Evolutionary conservation across 139 green algal species (phyloP).

Genomic region (Coelastrella sp.): DNA sequence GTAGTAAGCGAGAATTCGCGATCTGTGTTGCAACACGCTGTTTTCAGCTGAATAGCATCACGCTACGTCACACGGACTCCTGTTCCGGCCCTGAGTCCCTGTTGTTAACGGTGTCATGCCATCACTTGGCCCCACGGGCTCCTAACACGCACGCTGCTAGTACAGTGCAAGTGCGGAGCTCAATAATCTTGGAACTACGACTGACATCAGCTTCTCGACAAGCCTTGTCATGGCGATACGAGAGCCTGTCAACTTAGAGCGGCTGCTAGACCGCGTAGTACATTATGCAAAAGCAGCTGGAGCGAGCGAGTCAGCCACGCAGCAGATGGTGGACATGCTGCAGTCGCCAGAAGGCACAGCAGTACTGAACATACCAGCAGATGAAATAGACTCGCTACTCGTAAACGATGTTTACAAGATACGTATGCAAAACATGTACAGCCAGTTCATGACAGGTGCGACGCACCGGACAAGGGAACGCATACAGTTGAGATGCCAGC

Average conservation of each 20-base stretch:
- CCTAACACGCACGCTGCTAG: too few relatives aligned
- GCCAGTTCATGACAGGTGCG: slow-evolving; percentile 33
- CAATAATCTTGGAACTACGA: too few relatives aligned
- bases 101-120: background rate
- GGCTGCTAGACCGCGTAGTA: background rate
- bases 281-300: slow-evolving; percentile 12
- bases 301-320: background rate
- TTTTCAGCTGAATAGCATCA: background rate
- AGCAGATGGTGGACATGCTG: slow-evolving; percentile 29
- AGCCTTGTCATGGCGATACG: background rate
- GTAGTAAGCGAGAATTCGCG: background rate
- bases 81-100: background rate
- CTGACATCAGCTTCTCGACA: background rate
- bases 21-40: background rate
- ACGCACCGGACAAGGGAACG: background rate
- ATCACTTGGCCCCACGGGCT: too few relatives aligned
- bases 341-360: background rate
- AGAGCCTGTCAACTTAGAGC: background rate
- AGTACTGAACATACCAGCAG: background rate
- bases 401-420: slow-evolving; percentile 45
- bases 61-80: background rate
- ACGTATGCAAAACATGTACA: slow-evolving; percentile 38
- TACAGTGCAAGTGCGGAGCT: too few relatives aligned
- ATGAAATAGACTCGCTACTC: slow-evolving; percentile 2
- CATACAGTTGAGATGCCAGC: too few relatives aligned